These are phyloP conservation scores for Eutrema heterophyllum DNA, from an alignment of 345 rosid genomes.

Conservation along the genomic window DNA sequence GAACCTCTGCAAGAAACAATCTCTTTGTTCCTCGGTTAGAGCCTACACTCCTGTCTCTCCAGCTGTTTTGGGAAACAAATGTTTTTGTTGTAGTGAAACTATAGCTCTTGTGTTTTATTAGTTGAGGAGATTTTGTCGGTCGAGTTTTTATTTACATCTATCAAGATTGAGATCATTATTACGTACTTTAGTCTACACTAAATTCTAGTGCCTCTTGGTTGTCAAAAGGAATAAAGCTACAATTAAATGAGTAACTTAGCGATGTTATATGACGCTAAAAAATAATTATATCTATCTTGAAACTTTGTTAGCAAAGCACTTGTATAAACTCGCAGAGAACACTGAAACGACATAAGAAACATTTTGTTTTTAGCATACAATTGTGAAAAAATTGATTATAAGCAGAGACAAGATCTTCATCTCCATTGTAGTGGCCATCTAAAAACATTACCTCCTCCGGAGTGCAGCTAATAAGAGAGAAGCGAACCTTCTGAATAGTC, in stretches of 20 bases:
- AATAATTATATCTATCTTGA: too few species aligned
- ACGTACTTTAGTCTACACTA: background rate
- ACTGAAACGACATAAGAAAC: too few species aligned
- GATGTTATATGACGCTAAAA: too few species aligned
- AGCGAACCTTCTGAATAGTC: background rate
- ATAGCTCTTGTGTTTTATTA: background rate
- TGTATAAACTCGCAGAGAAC: too few species aligned
- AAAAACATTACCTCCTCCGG: too few species aligned
- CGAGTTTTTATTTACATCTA: background rate
- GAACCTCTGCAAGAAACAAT: background rate
- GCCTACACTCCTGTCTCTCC: background rate
- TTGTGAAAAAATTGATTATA: too few species aligned
- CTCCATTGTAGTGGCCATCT: too few species aligned
- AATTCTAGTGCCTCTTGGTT: background rate
- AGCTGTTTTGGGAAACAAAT: background rate
- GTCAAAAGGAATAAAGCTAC: background rate
- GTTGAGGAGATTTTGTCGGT: background rate
- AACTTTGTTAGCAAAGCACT: too few species aligned
- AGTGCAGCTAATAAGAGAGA: too few species aligned
- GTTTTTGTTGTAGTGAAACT: slow-evolving; percentile 13
- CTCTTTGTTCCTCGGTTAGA: background rate
- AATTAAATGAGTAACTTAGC: too few species aligned
- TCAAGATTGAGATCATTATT: background rate
- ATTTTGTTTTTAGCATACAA: too few species aligned
- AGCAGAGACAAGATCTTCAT: too few species aligned